Conservation (phyloP, 148 eudicot species). For the Suaeda aralocaspica region DNA sequence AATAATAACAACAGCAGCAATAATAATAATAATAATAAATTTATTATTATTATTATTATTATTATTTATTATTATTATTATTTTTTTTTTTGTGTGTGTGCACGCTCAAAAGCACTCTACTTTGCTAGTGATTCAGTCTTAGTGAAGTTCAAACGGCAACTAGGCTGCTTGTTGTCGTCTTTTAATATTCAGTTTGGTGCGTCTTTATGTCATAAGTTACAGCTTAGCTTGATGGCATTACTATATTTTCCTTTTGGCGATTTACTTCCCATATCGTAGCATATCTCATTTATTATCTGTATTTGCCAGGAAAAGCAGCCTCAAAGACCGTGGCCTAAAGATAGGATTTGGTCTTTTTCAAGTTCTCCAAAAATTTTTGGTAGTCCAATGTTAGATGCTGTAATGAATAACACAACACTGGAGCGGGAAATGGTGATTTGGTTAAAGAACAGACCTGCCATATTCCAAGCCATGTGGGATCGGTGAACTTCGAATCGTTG, state of each 20-base stretch:
- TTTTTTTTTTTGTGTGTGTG: too few relatives aligned
- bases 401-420: slow-evolving; percentile 46
- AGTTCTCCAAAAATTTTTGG: slow-evolving; percentile 55
- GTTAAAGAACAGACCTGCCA: slow-evolving; percentile 84
- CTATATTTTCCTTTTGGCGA: not conserved
- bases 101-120: too few relatives aligned
- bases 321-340: slow-evolving; percentile 88
- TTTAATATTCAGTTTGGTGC: too few relatives aligned
- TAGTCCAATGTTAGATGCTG: slow-evolving; percentile 92
- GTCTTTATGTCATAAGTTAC: too few relatives aligned
- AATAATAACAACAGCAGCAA: not conserved
- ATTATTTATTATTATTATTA: too few relatives aligned
- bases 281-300: not conserved
- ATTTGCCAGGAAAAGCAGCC: slow-evolving; percentile 71
- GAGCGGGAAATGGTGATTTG: slow-evolving; percentile 82
- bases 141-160: too few relatives aligned
- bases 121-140: too few relatives aligned
- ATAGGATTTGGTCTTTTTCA: slow-evolving; percentile 81
- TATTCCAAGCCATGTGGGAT: slow-evolving; percentile 81
- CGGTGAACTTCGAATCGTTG: slow-evolving; percentile 36
- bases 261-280: not conserved
- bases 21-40: too few relatives aligned
- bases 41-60: too few relatives aligned
- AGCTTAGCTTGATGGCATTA: too few relatives aligned
- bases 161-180: too few relatives aligned